Base-by-base conservation (phyloP, 106 monocot genomes). In the Ottelia alismoides region DNA sequence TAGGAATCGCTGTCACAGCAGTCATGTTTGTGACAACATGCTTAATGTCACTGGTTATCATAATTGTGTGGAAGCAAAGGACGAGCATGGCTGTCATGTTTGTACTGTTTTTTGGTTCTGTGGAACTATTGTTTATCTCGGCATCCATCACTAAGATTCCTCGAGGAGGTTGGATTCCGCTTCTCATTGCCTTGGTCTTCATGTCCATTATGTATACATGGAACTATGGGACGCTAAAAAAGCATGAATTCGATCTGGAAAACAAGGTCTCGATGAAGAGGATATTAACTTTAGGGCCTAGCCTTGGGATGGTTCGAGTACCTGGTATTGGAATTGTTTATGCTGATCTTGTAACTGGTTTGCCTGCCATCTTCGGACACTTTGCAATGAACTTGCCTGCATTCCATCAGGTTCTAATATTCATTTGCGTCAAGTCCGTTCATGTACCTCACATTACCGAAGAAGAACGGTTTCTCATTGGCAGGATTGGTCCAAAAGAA, bases 101-200 rank as follows among this genome's bases (percentile, higher is more conserved):
- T 47, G 57, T 83, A 2, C 19, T 72, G 10, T 52, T 69, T 30
- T 88, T 88, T 30, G 83, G 79, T 31, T 68, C 71, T 11, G 50
- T 83, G 11, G 88, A 88, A 56, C 23, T 74, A 12, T 24, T 83
- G 2, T 89, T 74, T 47, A 56, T 75, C 48, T 83, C 89, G 4
- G 67, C 89, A 24, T 77, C 69, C 1, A 27, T 80, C 31, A 31
- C 65, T 27, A 90, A 90, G 56, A 67, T 90, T 30, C 80, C 77
- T 1, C 69, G 80, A 77, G 89, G 89, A 1, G 89, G 89, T 12
- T 90, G 83, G 83, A 65, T 90, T 10, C 83, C 89, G n/a, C 67
- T 84, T 30, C 27, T 47, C 10, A 80, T 84, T 2, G 68, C 80
- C 25, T 25, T 75, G 47, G 49, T 84, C 25, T 80, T 90, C 30